phyloP scores from a whole-genome alignment of 306 rosid genomes.

The Casuarina glauca region DNA sequence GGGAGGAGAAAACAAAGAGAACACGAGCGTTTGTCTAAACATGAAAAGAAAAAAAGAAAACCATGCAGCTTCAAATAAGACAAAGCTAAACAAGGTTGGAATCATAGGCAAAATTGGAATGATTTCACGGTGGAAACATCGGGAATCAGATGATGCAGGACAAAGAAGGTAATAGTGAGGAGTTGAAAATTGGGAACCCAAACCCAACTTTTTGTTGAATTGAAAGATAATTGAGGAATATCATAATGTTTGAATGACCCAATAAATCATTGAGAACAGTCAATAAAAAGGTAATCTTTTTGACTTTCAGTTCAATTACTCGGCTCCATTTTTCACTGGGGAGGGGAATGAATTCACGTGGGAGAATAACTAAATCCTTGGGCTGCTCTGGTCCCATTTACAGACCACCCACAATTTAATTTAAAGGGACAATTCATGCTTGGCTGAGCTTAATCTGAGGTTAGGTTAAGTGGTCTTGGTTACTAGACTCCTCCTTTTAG shows the following conservation, averaged over 20 bases:
- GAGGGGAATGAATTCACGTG: neutral
- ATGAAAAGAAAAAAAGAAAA: neutral
- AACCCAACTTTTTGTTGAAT: conserved; percentile 11
- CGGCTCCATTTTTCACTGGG: neutral
- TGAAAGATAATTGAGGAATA: conserved; percentile 20
- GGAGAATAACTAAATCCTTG: neutral
- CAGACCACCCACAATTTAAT: no score
- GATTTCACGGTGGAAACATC: conserved; percentile 34
- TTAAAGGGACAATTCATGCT: no score
- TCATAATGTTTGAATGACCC: conserved; percentile 32
- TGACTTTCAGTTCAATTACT: neutral
- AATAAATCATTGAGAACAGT: conserved; percentile 21
- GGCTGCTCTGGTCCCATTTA: no score
- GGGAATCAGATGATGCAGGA: conserved; percentile 24
- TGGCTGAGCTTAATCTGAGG: neutral
- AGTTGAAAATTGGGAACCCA: conserved; percentile 31
- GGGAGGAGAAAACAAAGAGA: conserved; percentile 1
- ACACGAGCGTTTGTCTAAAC: conserved; percentile 19
- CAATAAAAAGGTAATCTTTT: conserved; percentile 17
- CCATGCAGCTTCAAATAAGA: conserved; percentile 25
- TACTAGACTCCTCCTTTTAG: no score
- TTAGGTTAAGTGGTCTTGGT: neutral
- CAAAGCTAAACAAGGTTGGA: conserved; percentile 21
- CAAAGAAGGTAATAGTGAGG: conserved; percentile 23
- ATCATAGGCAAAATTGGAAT: conserved; percentile 29